Percentiles rank a stretch among this genome's conserved stretches.
Evolutionary conservation across 2,329 filamentous ascomycete genomes (phyloP).

Genomic region (Delphinella strobiligena): DNA sequence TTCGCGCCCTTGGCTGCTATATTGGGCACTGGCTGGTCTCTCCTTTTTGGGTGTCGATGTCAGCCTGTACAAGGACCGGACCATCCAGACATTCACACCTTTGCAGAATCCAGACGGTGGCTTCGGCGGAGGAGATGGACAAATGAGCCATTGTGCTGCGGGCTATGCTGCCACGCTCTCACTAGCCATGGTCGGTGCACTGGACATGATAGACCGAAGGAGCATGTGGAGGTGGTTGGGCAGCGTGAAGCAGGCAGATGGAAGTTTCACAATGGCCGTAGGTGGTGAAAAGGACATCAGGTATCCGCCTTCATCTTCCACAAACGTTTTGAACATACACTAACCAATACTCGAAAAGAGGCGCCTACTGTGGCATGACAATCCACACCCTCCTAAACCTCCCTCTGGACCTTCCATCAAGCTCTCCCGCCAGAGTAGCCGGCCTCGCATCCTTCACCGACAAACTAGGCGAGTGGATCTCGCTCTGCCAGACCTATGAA

Average conservation of each 20-base stretch:
- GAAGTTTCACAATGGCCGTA: conserved; percentile 77
- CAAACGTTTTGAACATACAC: not conserved
- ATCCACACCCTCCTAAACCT: conserved; percentile 73
- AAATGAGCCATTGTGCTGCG: conserved; percentile 76
- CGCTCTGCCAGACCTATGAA: conserved; percentile 86
- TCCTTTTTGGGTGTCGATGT: conserved; percentile 65
- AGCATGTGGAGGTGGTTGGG: conserved; percentile 88
- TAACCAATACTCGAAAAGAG: conserved; percentile 30
- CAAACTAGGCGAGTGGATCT: conserved; percentile 67
- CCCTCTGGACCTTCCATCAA: conserved; percentile 67
- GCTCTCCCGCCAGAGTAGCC: conserved; percentile 45
- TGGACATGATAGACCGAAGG: conserved; percentile 66
- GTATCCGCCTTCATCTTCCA: not conserved
- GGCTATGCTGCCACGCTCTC: conserved; percentile 77
- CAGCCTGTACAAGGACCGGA: conserved; percentile 50
- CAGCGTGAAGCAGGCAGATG: conserved; percentile 70
- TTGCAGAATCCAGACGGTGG: conserved; percentile 77
- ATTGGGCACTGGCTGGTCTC: conserved; percentile 76
- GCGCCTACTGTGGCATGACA: conserved; percentile 83
- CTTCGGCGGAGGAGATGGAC: conserved; percentile 88
- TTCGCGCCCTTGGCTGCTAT: conserved; percentile 84
- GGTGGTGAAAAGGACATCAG: conserved; percentile 86
- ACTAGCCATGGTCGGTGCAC: conserved; percentile 64
- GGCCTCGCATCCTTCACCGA: conserved; percentile 57
- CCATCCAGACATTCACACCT: conserved; percentile 57